Evolutionary conservation across 192 early-diverging fungal species (phyloP).

Genomic region (Podila clonocystis): DNA sequence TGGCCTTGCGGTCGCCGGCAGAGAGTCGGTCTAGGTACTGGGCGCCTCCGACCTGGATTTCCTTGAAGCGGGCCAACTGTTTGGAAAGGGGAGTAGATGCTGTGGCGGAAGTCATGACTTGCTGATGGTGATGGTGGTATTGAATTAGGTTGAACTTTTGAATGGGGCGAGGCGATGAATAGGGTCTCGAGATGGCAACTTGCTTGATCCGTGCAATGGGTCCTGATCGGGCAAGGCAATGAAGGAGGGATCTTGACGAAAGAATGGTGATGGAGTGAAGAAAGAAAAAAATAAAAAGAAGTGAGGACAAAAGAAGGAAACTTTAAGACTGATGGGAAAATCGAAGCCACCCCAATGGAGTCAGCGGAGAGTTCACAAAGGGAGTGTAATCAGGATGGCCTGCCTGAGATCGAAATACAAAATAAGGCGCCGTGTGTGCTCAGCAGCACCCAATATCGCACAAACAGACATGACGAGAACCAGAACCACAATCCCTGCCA

Average conservation of each 20-base stretch:
- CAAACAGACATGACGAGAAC: too few relatives aligned
- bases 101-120: neutral
- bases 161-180: neutral
- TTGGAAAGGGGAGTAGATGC: conserved; percentile 25
- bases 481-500: too few relatives aligned
- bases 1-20: conserved; percentile 64
- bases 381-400: too few relatives aligned
- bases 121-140: conserved; percentile 11
- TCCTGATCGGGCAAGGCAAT: conserved; percentile 13
- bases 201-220: conserved; percentile 10
- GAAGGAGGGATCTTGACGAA: conserved; percentile 7
- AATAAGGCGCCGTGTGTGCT: too few relatives aligned
- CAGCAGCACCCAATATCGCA: too few relatives aligned
- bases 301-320: neutral
- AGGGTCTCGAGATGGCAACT: neutral
- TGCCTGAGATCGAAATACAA: too few relatives aligned
- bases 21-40: conserved; percentile 66
- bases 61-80: conserved; percentile 49
- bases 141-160: neutral
- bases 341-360: too few relatives aligned
- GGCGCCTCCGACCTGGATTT: conserved; percentile 45
- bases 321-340: too few relatives aligned
- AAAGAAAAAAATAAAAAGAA: neutral
- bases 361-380: too few relatives aligned
- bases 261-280: conserved; percentile 19